Evolutionary conservation across 148 eudicot genomes (phyloP), one percentile per base, ranked within the genome.

Genomic region (Rhododendron henanense): DNA sequence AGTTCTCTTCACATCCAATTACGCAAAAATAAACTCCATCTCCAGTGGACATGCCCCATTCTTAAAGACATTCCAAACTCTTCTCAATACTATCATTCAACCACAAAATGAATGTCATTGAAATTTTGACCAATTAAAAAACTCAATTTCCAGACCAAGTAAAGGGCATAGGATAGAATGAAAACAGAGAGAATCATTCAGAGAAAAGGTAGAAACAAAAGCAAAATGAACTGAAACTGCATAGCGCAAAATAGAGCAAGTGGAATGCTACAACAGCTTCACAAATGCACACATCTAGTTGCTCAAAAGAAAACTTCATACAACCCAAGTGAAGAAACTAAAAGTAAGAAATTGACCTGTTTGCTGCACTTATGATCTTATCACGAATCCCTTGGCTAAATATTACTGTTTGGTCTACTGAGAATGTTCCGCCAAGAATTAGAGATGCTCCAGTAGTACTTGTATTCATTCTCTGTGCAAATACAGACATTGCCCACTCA

Each of bases 311-410:
- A 33, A 19, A 44, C 25, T 55, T 86, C 63, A 81, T 53, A 44
- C 25, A 44, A n/a, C 37, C 71, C 81, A 28, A 59, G 77, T 83
- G 76, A 78, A 28, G 8, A 45, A 59, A 69, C 79, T 51, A 71
- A 78, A 71, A 79, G 10, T 37, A 33, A 15, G 48, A 81, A 45
- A 83, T 25, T 84, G 79, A 95, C 99, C 98, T 92, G 88, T 97
- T 97, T 86, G 98, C 96, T 21, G 99, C 98, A 91, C 96, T 95
- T 21, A 95, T 89, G 81, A 97, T 95, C 92, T 95, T 95, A 89
- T 95, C 99, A 15, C 98, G 93, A 83, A 93, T 91, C 76, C 98
- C 95, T 90, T 95, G 95, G 87, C 94, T 95, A 69, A 90, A 83
- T 82, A 87, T 84, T 33, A 94, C 51, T 84, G 93, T 88, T 85